Percentiles rank a stretch among this genome's conserved stretches.
These are phyloP conservation scores for Rhypophila decipiens DNA, from an alignment of 495 filamentous ascomycete genomes.

Conservation along the genomic window DNA sequence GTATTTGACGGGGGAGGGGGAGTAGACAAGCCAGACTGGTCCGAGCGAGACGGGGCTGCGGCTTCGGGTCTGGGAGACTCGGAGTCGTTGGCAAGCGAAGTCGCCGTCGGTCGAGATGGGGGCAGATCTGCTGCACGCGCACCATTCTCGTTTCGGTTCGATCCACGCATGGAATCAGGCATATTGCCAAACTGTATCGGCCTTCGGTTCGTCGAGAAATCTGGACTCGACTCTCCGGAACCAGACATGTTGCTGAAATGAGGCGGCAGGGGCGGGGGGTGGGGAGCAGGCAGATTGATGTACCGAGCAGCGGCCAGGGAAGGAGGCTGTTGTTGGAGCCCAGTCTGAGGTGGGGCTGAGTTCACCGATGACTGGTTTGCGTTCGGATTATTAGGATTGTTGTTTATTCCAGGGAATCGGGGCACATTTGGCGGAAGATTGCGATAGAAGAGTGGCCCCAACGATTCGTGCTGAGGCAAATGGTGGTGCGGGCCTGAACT, in stretches of 20 bases:
- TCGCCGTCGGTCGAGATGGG: neutral
- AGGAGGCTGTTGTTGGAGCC: neutral
- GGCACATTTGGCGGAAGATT: slow-evolving; percentile 1
- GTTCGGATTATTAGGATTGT: neutral
- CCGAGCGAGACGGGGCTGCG: neutral
- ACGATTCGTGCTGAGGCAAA: slow-evolving; percentile 4
- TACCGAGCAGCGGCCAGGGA: neutral
- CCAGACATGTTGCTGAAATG: slow-evolving; percentile 3
- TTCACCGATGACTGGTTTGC: too few species aligned
- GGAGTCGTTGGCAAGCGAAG: neutral
- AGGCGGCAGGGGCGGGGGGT: neutral
- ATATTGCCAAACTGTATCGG: neutral
- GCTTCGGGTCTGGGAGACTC: slow-evolving; percentile 1
- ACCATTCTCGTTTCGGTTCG: neutral
- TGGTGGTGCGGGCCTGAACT: neutral
- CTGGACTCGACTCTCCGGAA: slow-evolving; percentile 13
- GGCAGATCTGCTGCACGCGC: neutral
- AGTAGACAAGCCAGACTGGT: neutral
- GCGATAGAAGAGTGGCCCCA: slow-evolving; percentile 2
- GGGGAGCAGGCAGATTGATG: neutral
- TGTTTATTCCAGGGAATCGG: neutral
- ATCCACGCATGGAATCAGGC: neutral
- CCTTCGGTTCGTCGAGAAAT: neutral
- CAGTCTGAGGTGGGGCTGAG: too few species aligned
- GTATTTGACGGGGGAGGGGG: slow-evolving; percentile 1